Conservation (phyloP, 306 rosid species). For the Quercus berberidifolia region DNA sequence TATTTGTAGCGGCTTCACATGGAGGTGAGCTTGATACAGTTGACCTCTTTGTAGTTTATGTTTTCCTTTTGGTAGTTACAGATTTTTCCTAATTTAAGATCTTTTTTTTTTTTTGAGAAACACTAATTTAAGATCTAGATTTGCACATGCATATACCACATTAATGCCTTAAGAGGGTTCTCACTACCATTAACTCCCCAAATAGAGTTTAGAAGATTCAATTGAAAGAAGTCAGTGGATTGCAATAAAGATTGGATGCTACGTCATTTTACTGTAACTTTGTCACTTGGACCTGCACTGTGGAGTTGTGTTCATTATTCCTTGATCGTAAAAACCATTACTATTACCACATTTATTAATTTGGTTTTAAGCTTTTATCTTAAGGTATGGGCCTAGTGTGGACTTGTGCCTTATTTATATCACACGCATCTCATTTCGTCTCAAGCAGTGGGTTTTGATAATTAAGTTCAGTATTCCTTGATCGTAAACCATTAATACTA, state of each 20-base stretch:
- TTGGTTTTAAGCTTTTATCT: no score
- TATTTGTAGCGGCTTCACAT: neutral
- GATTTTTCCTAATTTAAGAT: neutral
- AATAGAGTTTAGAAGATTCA: neutral
- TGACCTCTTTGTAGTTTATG: neutral
- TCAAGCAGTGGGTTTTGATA: no score
- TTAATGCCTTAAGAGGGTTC: neutral
- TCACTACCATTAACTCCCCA: neutral
- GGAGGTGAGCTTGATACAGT: neutral
- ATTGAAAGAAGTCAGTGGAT: neutral
- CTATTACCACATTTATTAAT: neutral
- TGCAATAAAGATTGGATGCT: neutral
- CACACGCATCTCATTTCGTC: no score
- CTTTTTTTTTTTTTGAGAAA: no score
- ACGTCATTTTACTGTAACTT: neutral
- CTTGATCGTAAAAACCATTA: neutral
- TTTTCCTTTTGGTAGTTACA: neutral
- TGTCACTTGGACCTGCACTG: neutral
- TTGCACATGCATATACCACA: neutral
- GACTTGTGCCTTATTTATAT: no score
- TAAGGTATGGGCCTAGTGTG: no score
- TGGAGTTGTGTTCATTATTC: neutral
- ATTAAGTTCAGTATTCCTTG: no score
- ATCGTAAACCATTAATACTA: no score
- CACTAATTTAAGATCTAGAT: neutral